Base-by-base conservation (phyloP, 169 alveolate genomes). In the Plasmodium cynomolgi region DNA sequence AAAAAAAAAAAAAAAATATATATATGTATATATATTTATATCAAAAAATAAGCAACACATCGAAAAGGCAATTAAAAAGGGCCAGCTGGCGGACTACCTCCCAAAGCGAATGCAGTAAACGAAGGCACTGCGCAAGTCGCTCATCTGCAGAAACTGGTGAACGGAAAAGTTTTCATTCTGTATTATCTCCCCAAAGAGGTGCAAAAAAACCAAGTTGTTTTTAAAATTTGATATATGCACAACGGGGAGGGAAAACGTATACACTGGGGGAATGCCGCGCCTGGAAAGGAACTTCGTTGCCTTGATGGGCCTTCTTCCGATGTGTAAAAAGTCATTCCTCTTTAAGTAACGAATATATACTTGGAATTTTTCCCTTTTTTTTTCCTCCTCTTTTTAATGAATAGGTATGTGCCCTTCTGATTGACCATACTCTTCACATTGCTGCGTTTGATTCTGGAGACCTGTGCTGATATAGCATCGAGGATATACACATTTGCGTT, bases 301-400 rank as follows among this genome's bases (percentile, higher is more conserved):
- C 29, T 62, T 88, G n/a, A 88, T 88, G 8, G n/a, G 33, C 81
- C 71, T 88, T 54, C 71, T 79, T 37, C 81, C 90, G 3, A 54
- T 34, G 81, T 58, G 71, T 33, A 88, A 26, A 11, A 23, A 58
- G 58, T 88, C 94, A 4, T 88, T 41, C 75, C 81, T 79, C 73
- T 80, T 88, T 88, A 88, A 34, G 34, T 79, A 88, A 15, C 94
- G 86, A 58, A 88, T 88, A 62, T 88, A 85, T 79, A 88, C 44
- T 34, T 88, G 17, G 82, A 88, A 88, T 26, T 88, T 88, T 79
- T 88, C 94, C 47, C 50, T 88, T 79, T 88, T 88, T 88, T 88
- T 80, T 88, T 88, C 44, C 81, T 88, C 34, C 94, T 56, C 31
- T 88, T 88, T 73, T 79, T 77, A n/a, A 88, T 88, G 23, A 88